These are phyloP conservation scores for Pseudopithomyces chartarum DNA, from an alignment of 2,329 filamentous ascomycete genomes.

Conservation along the genomic window DNA sequence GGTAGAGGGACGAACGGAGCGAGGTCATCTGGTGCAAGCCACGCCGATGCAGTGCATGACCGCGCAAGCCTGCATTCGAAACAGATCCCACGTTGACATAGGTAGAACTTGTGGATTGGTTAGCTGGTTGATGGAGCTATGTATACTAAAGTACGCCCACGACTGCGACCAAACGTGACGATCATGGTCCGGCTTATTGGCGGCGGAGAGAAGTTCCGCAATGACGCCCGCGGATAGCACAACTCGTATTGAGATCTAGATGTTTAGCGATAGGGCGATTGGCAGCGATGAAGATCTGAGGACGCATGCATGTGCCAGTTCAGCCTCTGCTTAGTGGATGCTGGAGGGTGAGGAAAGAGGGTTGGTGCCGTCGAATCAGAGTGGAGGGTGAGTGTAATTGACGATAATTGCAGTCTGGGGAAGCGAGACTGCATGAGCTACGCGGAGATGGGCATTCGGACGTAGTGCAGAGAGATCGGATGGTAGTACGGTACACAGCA, in stretches of 20 bases:
- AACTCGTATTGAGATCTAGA: background rate
- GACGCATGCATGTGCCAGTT: background rate
- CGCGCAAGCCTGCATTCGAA: background rate
- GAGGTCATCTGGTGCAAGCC: slow-evolving; percentile 5
- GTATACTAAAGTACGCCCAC: too few species aligned
- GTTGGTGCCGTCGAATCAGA: background rate
- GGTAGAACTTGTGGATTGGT: too few species aligned
- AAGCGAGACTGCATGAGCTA: background rate
- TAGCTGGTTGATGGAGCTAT: too few species aligned
- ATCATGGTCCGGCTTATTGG: background rate
- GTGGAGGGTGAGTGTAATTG: background rate
- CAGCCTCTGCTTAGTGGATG: background rate
- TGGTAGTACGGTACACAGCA: too few species aligned
- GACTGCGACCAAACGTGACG: background rate
- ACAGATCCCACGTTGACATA: too few species aligned
- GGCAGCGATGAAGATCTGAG: background rate
- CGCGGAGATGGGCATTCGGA: background rate
- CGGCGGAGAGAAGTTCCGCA: background rate
- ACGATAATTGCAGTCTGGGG: background rate
- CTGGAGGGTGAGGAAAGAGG: background rate
- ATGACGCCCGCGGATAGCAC: background rate
- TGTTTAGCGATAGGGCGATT: background rate
- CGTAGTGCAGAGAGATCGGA: background rate
- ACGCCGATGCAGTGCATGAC: slow-evolving; percentile 2
- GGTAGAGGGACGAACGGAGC: background rate